These are phyloP conservation scores for Petunia secreta DNA, from an alignment of 257 asterid species.

Conservation along the genomic window DNA sequence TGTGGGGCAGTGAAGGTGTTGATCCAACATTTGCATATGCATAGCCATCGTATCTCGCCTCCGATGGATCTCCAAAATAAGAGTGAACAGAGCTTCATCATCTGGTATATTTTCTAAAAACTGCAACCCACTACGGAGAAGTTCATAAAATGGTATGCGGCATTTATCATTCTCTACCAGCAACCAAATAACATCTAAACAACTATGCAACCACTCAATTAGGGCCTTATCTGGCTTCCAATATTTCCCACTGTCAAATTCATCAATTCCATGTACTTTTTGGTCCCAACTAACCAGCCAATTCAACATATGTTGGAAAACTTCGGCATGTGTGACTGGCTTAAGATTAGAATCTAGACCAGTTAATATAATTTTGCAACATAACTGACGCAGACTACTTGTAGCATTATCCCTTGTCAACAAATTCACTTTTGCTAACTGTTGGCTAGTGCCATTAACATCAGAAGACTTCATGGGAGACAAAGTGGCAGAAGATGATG, in stretches of 20 bases:
- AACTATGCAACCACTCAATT: conserved; percentile 92
- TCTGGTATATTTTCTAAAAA: conserved; percentile 93
- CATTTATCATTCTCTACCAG: conserved; percentile 82
- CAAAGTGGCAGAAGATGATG: conserved; percentile 59
- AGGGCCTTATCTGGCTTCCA: conserved; percentile 81
- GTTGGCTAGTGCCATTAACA: conserved; percentile 54
- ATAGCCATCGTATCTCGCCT: conserved; percentile 96
- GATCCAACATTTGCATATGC: conserved; percentile 99
- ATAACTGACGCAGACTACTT: conserved; percentile 82
- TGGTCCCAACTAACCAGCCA: conserved; percentile 95
- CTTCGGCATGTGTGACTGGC: conserved; percentile 82
- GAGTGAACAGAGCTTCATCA: conserved; percentile 95
- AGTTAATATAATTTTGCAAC: conserved; percentile 84
- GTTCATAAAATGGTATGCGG: conserved; percentile 92
- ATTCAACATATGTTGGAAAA: conserved; percentile 77
- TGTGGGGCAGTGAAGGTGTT: conserved; percentile 97
- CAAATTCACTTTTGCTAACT: conserved; percentile 46
- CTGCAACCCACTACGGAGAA: conserved; percentile 88
- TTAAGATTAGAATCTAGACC: conserved; percentile 74
- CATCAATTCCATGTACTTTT: conserved; percentile 69
- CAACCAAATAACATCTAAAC: conserved; percentile 93
- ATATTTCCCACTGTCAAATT: conserved; percentile 63
- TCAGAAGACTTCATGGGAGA: conserved; percentile 81
- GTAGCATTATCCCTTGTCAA: conserved; percentile 65
- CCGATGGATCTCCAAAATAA: conserved; percentile 89